Evolutionary conservation across 2,329 filamentous ascomycete species (phyloP).

Genomic region (Aspergillus awamori): DNA sequence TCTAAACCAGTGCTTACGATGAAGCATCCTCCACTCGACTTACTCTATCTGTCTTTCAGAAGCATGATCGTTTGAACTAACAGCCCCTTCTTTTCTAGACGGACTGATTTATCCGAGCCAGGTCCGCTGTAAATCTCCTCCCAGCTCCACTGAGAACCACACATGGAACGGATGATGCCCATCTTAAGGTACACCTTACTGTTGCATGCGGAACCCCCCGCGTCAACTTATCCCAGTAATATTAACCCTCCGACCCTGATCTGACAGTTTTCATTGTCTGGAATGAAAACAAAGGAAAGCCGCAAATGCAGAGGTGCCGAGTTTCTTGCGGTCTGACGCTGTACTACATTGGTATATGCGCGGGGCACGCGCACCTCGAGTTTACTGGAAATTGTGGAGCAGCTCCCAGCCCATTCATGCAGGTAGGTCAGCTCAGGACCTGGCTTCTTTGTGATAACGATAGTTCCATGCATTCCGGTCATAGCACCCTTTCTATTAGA

Average conservation of each 20-base stretch:
- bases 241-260: conserved; percentile 9
- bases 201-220: conserved; percentile 18
- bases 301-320: too few species aligned
- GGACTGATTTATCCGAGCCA: conserved; percentile 25
- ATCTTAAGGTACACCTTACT: conserved; percentile 15
- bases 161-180: conserved; percentile 20
- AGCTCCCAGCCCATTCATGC: conserved; percentile 6
- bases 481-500: not conserved
- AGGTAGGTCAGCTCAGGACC: conserved; percentile 6
- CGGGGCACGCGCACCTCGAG: not conserved
- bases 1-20: too few species aligned
- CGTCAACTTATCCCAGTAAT: conserved; percentile 13
- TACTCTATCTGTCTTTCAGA: not conserved
- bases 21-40: too few species aligned
- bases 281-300: conserved; percentile 6
- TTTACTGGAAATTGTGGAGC: not conserved
- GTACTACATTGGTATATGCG: conserved; percentile 4
- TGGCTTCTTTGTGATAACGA: conserved; percentile 5
- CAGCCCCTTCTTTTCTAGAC: not conserved
- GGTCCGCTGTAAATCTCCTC: conserved; percentile 19
- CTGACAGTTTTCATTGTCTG: conserved; percentile 9
- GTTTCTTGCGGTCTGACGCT: conserved; percentile 1
- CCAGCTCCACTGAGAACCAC: conserved; percentile 20
- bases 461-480: not conserved
- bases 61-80: not conserved